phyloP scores from a whole-genome alignment of 78 protist genomes.

The Dictyostelium citrinum region DNA sequence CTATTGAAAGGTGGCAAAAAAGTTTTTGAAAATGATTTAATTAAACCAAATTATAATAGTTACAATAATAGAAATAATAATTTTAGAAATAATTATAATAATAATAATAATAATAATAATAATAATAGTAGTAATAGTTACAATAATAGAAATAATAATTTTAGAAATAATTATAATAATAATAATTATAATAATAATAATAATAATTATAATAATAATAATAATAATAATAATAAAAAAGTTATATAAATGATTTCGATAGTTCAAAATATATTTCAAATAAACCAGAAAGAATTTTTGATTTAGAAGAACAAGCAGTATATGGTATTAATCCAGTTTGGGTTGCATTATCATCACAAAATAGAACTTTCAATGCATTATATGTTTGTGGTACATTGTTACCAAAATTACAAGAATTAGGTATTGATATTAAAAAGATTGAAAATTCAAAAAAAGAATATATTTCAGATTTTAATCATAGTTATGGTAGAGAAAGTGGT shows the following conservation, averaged over 20 bases:
- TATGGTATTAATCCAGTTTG: constrained; percentile 60
- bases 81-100: background rate
- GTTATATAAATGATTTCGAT: background rate
- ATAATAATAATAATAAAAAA: background rate
- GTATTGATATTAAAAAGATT: background rate
- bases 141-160: background rate
- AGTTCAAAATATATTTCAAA: background rate
- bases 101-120: no score
- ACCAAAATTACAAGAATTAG: background rate
- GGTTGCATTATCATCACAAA: constrained; percentile 26
- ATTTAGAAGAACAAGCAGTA: constrained; percentile 16
- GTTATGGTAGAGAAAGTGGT: background rate
- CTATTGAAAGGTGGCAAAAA: background rate
- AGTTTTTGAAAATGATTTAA: background rate
- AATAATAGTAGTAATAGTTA: no score
- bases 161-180: background rate
- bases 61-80: no score
- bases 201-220: background rate
- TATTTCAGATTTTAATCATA: background rate
- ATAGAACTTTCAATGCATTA: constrained; percentile 32
- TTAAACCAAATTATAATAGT: background rate
- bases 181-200: background rate
- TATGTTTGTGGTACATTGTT: background rate
- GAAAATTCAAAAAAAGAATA: background rate
- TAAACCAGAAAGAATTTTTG: background rate